A percentile compares a stretch with the other conserved stretches of the same genome.
Conservation (phyloP, 148 eudicot genomes). For the Rhododendron ovatum region DNA sequence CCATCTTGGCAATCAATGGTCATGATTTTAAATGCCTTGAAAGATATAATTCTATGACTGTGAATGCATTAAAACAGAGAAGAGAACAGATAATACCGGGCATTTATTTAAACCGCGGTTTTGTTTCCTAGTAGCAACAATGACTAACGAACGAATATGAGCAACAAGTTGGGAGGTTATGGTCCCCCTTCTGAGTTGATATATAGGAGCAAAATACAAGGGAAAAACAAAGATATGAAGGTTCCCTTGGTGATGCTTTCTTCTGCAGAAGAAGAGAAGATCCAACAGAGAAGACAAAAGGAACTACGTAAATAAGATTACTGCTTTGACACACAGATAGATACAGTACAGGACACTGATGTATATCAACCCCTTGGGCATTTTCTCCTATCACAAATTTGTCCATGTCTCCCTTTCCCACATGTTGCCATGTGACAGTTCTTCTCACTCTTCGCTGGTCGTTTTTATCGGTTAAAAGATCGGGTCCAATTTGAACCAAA, state of each 20-base stretch:
- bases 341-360: slow-evolving; percentile 10
- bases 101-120: background rate
- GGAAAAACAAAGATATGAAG: background rate
- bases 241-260: background rate
- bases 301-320: background rate
- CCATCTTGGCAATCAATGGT: too few relatives aligned
- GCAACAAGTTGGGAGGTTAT: slow-evolving; percentile 23
- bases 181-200: slow-evolving; percentile 24
- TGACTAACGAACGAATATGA: slow-evolving; percentile 18
- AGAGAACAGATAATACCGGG: background rate
- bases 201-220: background rate
- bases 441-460: slow-evolving; percentile 4
- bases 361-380: slow-evolving; percentile 17
- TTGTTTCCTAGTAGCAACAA: slow-evolving; percentile 5
- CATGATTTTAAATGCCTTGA: background rate
- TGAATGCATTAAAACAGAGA: background rate
- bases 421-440: slow-evolving; percentile 23
- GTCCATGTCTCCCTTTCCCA: slow-evolving; percentile 31
- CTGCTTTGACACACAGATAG: background rate
- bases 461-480: background rate
- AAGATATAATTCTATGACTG: background rate
- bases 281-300: slow-evolving; percentile 6
- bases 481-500: background rate
- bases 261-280: background rate
- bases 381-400: slow-evolving; percentile 27